These are phyloP conservation scores for Candida argentea DNA, from an alignment of 805 yeast genomes.

Conservation along the genomic window DNA sequence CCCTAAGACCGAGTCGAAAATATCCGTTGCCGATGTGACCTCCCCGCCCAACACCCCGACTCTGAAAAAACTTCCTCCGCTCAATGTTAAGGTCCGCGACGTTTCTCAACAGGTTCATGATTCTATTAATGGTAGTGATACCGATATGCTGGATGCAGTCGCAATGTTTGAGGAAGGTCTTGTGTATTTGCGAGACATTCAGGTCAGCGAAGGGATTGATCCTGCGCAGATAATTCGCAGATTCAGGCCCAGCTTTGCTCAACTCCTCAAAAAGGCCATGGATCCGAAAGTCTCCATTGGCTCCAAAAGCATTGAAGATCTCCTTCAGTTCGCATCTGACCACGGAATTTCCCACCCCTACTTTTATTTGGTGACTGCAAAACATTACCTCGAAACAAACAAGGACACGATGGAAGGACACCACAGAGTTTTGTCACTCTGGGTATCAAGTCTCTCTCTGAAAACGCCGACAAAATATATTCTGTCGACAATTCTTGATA, in stretches of 20 bases:
- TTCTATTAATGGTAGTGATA: conserved; percentile 11
- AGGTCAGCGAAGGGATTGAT: conserved; percentile 20
- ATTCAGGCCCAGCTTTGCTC: conserved; percentile 20
- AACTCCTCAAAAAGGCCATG: conserved; percentile 12
- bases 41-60: not conserved
- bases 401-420: conserved; percentile 7
- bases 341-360: conserved; percentile 23
- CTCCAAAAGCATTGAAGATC: conserved; percentile 7
- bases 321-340: conserved; percentile 19
- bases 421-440: conserved; percentile 17
- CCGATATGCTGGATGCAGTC: conserved; percentile 18
- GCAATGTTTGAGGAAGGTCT: conserved; percentile 33
- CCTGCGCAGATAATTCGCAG: conserved; percentile 13
- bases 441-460: conserved; percentile 26
- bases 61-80: conserved; percentile 4
- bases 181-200: conserved; percentile 27
- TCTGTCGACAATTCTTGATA: conserved; percentile 3
- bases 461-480: conserved; percentile 4
- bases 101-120: conserved; percentile 21
- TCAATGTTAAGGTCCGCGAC: conserved; percentile 24
- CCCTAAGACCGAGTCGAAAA: conserved; percentile 1
- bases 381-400: conserved; percentile 8
- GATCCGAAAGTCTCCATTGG: conserved; percentile 5
- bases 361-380: conserved; percentile 18
- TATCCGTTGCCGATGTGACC: not conserved